A percentile compares a stretch with the other conserved stretches of the same genome.
Evolutionary conservation across 805 yeast genomes (phyloP).

Genomic region (Wickerhamomyces bovis): DNA sequence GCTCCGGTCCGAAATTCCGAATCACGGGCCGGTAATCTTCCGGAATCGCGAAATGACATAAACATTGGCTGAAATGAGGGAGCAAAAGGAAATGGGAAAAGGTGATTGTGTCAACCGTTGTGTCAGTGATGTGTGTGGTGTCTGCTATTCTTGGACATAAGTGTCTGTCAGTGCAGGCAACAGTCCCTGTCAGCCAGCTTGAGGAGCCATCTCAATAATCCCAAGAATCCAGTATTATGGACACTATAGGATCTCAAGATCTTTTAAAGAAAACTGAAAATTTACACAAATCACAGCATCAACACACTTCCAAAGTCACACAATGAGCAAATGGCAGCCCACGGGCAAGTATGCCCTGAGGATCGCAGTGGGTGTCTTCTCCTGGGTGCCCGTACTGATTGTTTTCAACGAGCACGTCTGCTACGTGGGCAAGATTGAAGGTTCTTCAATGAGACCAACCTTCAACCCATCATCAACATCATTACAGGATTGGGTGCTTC

Average conservation of each 20-base stretch:
- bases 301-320: not conserved
- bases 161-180: too few species aligned
- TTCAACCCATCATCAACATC: conserved; percentile 59
- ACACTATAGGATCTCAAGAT: not conserved
- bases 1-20: not conserved
- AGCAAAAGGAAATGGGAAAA: too few species aligned
- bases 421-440: conserved; percentile 69
- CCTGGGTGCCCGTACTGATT: conserved; percentile 80
- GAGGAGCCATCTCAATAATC: too few species aligned
- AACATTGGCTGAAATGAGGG: not conserved
- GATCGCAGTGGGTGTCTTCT: conserved; percentile 32
- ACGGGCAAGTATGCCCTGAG: conserved; percentile 25
- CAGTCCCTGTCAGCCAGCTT: too few species aligned
- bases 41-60: not conserved
- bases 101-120: too few species aligned
- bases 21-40: not conserved
- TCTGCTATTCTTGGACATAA: too few species aligned
- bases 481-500: conserved; percentile 53
- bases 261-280: not conserved
- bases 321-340: conserved; percentile 1
- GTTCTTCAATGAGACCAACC: conserved; percentile 85
- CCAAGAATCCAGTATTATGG: too few species aligned
- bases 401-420: conserved; percentile 64
- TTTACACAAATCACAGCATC: not conserved
- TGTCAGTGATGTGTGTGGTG: too few species aligned